Evolutionary conservation across 2,329 filamentous ascomycete genomes (phyloP).

Genomic region (Calycina herbarum): DNA sequence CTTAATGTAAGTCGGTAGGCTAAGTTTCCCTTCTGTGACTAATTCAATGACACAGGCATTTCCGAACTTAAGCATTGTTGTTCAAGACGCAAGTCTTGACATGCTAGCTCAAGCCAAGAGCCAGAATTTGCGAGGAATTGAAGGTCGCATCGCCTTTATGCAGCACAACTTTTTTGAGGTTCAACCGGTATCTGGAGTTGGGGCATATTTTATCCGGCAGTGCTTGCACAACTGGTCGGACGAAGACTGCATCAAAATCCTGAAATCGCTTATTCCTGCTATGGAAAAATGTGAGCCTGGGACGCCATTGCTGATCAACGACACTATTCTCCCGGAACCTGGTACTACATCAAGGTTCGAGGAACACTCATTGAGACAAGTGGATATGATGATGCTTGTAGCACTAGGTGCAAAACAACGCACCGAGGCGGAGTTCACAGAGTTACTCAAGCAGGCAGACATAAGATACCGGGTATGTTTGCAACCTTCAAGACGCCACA

Average conservation of each 20-base stretch:
- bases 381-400: constrained; percentile 38
- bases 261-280: constrained; percentile 38
- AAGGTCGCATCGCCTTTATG: constrained; percentile 4
- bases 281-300: constrained; percentile 33
- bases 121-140: constrained; percentile 9
- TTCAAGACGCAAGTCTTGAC: constrained; percentile 12
- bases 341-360: constrained; percentile 24
- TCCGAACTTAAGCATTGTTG: constrained; percentile 13
- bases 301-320: constrained; percentile 39
- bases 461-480: constrained; percentile 12
- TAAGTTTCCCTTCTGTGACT: constrained; percentile 7
- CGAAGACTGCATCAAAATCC: constrained; percentile 39
- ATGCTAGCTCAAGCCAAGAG: constrained; percentile 17
- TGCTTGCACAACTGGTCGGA: constrained; percentile 45
- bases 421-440: constrained; percentile 22
- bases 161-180: constrained; percentile 41
- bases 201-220: constrained; percentile 41
- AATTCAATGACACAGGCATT: constrained; percentile 6
- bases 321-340: constrained; percentile 36
- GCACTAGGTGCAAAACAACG: constrained; percentile 33
- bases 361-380: constrained; percentile 35
- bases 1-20: constrained; percentile 26
- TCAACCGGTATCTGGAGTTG: constrained; percentile 37
- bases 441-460: constrained; percentile 32
- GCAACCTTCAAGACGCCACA: too few species aligned